phyloP scores from a whole-genome alignment of 176 grass and related monocot species.

The Musa schizocarpa region DNA sequence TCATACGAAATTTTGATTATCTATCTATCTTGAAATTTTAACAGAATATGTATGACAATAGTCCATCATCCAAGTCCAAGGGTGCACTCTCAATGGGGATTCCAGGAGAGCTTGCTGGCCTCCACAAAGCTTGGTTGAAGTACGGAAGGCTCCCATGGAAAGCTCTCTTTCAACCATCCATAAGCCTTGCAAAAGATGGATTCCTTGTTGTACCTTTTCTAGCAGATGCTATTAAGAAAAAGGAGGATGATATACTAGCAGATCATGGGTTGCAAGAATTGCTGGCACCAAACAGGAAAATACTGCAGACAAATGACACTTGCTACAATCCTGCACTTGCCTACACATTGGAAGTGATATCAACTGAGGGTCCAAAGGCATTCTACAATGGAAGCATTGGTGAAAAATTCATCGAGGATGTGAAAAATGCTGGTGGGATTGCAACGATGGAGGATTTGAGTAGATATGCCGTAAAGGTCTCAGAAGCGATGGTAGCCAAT shows the following conservation, averaged over 20 bases:
- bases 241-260: conserved; percentile 33
- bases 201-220: conserved; percentile 38
- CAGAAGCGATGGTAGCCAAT: conserved; percentile 32
- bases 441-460: conserved; percentile 47
- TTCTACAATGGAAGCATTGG: conserved; percentile 62
- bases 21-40: not conserved
- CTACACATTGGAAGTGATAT: conserved; percentile 35
- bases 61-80: conserved; percentile 38
- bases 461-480: conserved; percentile 42
- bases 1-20: no score
- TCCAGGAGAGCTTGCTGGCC: conserved; percentile 75
- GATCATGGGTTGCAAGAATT: conserved; percentile 64
- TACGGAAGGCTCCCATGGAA: conserved; percentile 65
- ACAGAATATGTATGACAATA: conserved; percentile 72
- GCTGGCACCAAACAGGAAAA: conserved; percentile 42
- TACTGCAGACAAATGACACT: conserved; percentile 44
- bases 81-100: conserved; percentile 70
- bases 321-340: conserved; percentile 73
- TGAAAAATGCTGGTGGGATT: conserved; percentile 44
- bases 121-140: conserved; percentile 56
- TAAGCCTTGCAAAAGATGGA: conserved; percentile 58
- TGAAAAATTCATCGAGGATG: conserved; percentile 37
- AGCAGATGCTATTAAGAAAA: conserved; percentile 26
- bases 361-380: conserved; percentile 35
- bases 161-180: conserved; percentile 57